phyloP scores from a whole-genome alignment of 768 basidiomycete genomes.

The Mycena haematopus region DNA sequence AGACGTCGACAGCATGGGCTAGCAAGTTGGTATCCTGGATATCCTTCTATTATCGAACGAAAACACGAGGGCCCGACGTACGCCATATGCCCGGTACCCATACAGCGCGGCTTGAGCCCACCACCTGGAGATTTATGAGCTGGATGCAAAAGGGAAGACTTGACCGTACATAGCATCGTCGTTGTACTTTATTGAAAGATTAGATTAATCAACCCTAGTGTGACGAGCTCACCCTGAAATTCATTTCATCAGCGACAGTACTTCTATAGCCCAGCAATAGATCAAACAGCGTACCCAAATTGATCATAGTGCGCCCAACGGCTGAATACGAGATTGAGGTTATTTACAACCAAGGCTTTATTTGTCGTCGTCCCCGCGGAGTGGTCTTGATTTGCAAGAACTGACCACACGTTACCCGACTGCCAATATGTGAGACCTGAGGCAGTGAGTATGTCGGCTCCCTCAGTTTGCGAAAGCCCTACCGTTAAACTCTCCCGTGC shows the following conservation, averaged over 20 bases:
- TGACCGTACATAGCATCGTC: slow-evolving; percentile 52
- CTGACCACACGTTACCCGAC: slow-evolving; percentile 56
- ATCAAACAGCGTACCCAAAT: slow-evolving; percentile 41
- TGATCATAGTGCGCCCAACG: slow-evolving; percentile 49
- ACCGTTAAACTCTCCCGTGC: slow-evolving; percentile 53
- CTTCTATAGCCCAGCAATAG: neutral
- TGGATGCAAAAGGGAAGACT: neutral
- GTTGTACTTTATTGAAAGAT: slow-evolving; percentile 42
- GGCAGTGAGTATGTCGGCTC: neutral
- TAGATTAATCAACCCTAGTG: neutral
- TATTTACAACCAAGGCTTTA: slow-evolving; percentile 44
- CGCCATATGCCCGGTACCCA: slow-evolving; percentile 53
- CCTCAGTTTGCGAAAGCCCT: slow-evolving; percentile 2
- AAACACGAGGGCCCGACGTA: neutral
- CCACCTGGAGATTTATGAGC: slow-evolving; percentile 42
- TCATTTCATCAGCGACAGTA: neutral
- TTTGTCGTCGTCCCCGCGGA: slow-evolving; percentile 45
- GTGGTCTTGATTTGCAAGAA: slow-evolving; percentile 56
- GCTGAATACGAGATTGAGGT: slow-evolving; percentile 49
- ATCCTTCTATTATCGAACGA: neutral
- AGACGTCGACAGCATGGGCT: slow-evolving; percentile 52
- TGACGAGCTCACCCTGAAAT: slow-evolving; percentile 26
- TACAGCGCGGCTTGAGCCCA: slow-evolving; percentile 61
- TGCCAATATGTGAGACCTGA: slow-evolving; percentile 61
- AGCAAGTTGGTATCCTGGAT: slow-evolving; percentile 44